These are phyloP conservation scores for Penicillium corylophilum DNA, from an alignment of 2,329 filamentous ascomycete genomes.

Conservation along the genomic window DNA sequence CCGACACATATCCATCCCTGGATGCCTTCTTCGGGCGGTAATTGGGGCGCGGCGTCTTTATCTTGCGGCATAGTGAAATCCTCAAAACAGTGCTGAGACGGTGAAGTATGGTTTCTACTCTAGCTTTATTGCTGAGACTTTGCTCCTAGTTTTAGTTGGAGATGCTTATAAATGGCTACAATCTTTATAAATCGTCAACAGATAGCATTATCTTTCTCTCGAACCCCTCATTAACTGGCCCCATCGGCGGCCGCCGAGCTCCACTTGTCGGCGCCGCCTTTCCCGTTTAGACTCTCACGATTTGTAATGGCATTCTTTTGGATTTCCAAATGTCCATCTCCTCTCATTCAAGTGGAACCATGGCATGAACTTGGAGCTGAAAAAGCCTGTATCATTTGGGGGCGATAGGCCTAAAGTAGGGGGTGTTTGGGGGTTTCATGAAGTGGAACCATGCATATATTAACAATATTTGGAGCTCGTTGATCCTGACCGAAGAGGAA, in stretches of 20 bases:
- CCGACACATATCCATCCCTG: constrained; percentile 43
- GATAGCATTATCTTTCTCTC: not conserved
- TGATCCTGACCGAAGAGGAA: not conserved
- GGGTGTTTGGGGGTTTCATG: not conserved
- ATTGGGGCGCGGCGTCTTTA: not conserved
- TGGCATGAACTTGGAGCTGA: not conserved
- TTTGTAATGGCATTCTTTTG: not conserved
- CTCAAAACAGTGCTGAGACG: not conserved
- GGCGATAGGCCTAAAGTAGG: no score
- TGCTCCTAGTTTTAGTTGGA: not conserved
- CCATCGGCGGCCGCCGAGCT: not conserved
- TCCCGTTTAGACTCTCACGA: not conserved
- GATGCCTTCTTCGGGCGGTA: constrained; percentile 32
- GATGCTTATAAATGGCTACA: not conserved
- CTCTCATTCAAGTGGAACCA: not conserved
- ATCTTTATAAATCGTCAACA: not conserved
- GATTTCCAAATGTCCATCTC: not conserved
- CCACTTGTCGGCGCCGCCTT: not conserved
- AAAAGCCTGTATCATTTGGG: no score
- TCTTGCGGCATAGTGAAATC: not conserved
- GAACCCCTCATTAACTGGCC: not conserved
- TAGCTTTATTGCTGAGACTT: not conserved
- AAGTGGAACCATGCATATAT: not conserved
- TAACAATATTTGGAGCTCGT: not conserved
- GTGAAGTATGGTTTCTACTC: not conserved